Conservation (phyloP, 345 rosid species). For the Xanthoceras sorbifolium region DNA sequence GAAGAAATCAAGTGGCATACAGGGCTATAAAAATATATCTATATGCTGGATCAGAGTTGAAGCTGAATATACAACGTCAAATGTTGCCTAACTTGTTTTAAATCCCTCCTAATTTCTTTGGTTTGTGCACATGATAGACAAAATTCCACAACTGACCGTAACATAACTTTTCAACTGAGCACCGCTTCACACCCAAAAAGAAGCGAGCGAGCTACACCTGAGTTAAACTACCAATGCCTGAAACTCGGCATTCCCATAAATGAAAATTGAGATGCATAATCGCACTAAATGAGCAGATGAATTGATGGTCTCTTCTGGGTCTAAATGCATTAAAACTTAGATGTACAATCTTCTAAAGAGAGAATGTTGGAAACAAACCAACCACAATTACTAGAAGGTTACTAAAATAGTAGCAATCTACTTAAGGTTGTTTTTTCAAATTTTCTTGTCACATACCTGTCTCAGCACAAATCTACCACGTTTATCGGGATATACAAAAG, state of each 20-base stretch:
- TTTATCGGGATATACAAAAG: slow-evolving; percentile 86
- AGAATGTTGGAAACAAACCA: not conserved
- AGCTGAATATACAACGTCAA: not conserved
- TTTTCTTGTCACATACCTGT: slow-evolving; percentile 47
- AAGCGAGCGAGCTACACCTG: too few species aligned
- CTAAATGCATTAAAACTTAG: not conserved
- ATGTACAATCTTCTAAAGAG: not conserved
- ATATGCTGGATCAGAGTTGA: not conserved
- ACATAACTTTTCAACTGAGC: not conserved
- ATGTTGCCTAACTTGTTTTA: not conserved
- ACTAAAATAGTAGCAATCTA: not conserved
- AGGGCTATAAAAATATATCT: not conserved
- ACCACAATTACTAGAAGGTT: not conserved
- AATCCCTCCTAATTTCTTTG: not conserved
- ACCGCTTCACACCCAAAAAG: too few species aligned
- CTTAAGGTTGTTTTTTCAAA: not conserved
- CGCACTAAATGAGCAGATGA: not conserved
- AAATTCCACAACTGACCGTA: slow-evolving; percentile 1
- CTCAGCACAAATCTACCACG: slow-evolving; percentile 72
- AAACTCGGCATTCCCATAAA: not conserved
- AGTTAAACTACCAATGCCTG: not conserved
- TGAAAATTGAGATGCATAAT: not conserved
- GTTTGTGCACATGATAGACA: not conserved
- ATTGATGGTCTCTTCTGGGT: not conserved
- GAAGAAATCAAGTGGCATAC: not conserved